Conservation (phyloP, 2,329 filamentous ascomycete genomes). For the Emmonsia crescens region DNA sequence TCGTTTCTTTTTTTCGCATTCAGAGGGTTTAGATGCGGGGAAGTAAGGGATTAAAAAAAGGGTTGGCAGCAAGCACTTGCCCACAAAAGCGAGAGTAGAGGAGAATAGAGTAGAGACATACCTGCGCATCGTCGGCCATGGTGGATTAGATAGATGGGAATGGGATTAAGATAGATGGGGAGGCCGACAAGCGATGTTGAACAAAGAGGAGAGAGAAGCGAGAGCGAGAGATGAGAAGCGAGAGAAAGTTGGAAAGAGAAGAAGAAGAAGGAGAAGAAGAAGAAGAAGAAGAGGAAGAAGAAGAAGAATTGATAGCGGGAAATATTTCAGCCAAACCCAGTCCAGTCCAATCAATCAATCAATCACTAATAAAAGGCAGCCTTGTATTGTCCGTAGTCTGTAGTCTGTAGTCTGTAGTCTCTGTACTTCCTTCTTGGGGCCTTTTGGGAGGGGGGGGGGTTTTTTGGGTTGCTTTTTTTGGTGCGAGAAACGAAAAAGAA, state of each 20-base stretch:
- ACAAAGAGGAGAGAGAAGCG: conserved; percentile 12
- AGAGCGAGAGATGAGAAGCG: conserved; percentile 12
- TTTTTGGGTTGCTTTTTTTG: neutral
- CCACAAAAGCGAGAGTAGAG: neutral
- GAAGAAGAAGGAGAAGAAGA: conserved; percentile 15
- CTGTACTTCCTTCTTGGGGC: too few relatives aligned
- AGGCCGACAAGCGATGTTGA: conserved; percentile 16
- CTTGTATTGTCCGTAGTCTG: too few relatives aligned
- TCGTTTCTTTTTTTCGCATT: neutral
- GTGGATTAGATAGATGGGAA: conserved; percentile 27
- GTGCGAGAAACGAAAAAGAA: neutral
- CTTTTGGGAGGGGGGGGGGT: too few relatives aligned
- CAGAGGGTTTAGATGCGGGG: neutral
- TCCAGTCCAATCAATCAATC: too few relatives aligned
- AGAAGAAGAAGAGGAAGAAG: conserved; percentile 7
- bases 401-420: too few relatives aligned
- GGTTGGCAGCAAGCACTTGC: neutral
- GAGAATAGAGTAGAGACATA: conserved; percentile 31
- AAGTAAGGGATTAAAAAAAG: neutral
- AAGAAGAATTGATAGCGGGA: neutral
- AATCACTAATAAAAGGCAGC: too few relatives aligned
- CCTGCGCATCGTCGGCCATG: conserved; percentile 59
- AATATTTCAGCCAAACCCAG: neutral
- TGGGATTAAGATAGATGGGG: conserved; percentile 1
- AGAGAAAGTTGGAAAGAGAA: conserved; percentile 8